Conservation (phyloP, 2,329 filamentous ascomycete genomes). For the Ophiostoma australiae region DNA sequence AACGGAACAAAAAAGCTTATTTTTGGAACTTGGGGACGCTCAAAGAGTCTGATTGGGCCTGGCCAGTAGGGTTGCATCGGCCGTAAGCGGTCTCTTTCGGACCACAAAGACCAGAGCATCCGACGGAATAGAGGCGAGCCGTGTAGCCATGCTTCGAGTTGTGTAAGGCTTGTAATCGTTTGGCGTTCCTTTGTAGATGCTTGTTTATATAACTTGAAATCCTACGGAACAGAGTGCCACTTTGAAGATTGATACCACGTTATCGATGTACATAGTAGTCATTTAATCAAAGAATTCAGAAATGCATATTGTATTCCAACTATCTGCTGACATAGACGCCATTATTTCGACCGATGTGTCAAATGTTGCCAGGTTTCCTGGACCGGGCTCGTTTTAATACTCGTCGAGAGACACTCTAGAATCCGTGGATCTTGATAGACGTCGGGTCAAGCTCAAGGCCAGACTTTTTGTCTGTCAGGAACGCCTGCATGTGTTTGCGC, state of each 20-base stretch:
- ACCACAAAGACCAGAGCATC: background rate
- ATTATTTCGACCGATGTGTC: background rate
- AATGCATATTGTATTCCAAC: background rate
- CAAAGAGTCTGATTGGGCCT: background rate
- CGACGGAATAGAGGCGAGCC: background rate
- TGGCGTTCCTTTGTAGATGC: background rate
- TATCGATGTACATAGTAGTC: background rate
- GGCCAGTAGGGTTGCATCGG: slow-evolving; percentile 3
- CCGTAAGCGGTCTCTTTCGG: background rate
- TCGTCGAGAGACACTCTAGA: slow-evolving; percentile 38
- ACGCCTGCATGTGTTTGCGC: slow-evolving; percentile 97
- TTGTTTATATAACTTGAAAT: background rate
- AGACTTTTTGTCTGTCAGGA: slow-evolving; percentile 91
- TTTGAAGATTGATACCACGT: background rate
- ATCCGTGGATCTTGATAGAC: slow-evolving; percentile 86
- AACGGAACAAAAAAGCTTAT: background rate
- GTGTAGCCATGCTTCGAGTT: background rate
- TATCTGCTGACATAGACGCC: background rate
- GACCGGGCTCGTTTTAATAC: too few relatives aligned
- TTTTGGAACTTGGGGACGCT: background rate
- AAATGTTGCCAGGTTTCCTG: too few relatives aligned
- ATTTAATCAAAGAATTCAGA: background rate
- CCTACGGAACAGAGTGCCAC: background rate
- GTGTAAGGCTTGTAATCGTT: background rate
- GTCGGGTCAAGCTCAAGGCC: slow-evolving; percentile 89